A percentile compares a stretch with the other conserved stretches of the same genome.
Conservation (phyloP, 768 basidiomycete genomes). For the Clavulina sp. region DNA sequence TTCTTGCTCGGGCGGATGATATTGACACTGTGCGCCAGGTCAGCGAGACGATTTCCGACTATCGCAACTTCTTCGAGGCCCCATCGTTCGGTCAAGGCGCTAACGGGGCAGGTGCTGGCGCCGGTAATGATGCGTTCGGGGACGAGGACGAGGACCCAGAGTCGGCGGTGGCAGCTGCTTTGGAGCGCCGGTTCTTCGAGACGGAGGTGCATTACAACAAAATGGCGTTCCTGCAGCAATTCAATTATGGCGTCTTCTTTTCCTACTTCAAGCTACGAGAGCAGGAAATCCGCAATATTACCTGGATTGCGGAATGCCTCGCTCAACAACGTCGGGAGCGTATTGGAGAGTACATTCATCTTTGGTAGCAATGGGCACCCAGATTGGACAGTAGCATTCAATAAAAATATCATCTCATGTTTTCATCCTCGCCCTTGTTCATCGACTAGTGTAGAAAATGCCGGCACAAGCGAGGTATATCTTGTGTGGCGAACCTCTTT, state of each 20-base stretch:
- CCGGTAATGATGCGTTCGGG: conserved; percentile 13
- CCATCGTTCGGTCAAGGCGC: conserved; percentile 19
- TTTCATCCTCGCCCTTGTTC: no score
- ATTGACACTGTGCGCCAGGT: conserved; percentile 79
- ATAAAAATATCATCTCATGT: no score
- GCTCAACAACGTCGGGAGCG: conserved; percentile 91
- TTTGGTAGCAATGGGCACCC: conserved; percentile 36
- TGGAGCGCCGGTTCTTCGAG: conserved; percentile 91
- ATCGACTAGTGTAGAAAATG: no score
- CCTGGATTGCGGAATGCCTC: conserved; percentile 96
- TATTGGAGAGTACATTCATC: conserved; percentile 88
- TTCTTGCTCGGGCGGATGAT: conserved; percentile 85
- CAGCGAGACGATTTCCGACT: conserved; percentile 79
- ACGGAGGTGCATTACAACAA: conserved; percentile 91
- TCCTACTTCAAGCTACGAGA: conserved; percentile 85
- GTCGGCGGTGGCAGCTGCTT: conserved; percentile 36
- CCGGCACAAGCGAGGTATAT: no score
- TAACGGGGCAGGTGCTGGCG: conserved; percentile 14
- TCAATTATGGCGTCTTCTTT: conserved; percentile 87
- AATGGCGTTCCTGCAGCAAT: conserved; percentile 87
- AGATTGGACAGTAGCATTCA: not conserved
- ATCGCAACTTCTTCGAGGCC: conserved; percentile 74
- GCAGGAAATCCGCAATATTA: conserved; percentile 75
- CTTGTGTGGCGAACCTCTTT: no score
- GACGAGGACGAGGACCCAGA: conserved; percentile 23